Percentiles rank a stretch among this genome's conserved stretches.
Conservation (phyloP, 345 rosid genomes). For the Aquilaria malaccensis region DNA sequence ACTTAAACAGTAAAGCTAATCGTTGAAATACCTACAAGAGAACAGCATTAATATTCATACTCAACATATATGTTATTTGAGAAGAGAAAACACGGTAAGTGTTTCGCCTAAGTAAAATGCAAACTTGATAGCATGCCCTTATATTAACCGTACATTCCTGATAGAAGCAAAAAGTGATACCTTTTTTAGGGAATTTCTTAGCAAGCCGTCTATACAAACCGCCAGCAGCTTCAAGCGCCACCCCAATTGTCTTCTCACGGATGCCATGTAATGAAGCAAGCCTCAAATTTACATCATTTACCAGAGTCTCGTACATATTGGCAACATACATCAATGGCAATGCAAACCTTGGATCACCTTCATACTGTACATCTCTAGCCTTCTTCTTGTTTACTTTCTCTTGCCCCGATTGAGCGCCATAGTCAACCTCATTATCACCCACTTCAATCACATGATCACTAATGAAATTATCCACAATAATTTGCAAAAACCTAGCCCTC, state of each 20-base stretch:
- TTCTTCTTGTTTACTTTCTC: constrained; percentile 66
- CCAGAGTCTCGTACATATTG: constrained; percentile 79
- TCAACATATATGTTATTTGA: too few species aligned
- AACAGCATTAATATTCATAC: background rate
- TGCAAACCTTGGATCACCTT: constrained; percentile 72
- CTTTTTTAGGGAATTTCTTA: constrained; percentile 88
- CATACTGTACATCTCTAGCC: constrained; percentile 55
- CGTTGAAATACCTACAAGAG: background rate
- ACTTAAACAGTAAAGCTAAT: background rate
- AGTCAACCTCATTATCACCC: constrained; percentile 41
- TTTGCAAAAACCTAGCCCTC: constrained; percentile 67
- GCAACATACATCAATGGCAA: constrained; percentile 94
- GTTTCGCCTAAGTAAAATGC: too few species aligned
- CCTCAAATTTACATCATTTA: constrained; percentile 65
- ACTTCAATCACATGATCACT: constrained; percentile 53
- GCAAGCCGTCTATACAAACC: constrained; percentile 83
- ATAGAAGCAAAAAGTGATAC: constrained; percentile 20
- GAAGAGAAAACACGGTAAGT: too few species aligned
- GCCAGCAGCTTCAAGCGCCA: constrained; percentile 95
- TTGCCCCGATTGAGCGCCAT: constrained; percentile 36
- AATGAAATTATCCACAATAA: constrained; percentile 73
- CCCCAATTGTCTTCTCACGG: constrained; percentile 79
- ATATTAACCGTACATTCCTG: too few species aligned
- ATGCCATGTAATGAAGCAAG: constrained; percentile 66
- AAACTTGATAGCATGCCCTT: too few species aligned